Evolutionary conservation across 2,329 filamentous ascomycete species (phyloP).

Genomic region (Rhynchosporium agropyri): DNA sequence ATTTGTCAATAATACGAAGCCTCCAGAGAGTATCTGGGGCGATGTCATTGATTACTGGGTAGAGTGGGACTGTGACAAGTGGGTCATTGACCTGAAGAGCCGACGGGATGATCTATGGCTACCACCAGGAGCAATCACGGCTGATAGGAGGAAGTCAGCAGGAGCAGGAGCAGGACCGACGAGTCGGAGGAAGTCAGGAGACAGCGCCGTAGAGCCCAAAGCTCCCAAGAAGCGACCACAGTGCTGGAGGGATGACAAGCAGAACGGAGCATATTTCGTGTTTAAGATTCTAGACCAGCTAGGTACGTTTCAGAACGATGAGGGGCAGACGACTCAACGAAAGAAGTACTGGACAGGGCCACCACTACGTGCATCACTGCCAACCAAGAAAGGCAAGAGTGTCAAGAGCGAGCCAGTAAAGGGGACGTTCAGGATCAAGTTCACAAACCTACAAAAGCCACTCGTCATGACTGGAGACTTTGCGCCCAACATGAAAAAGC

Average conservation of each 20-base stretch:
- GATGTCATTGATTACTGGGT: conserved; percentile 76
- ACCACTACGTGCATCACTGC: conserved; percentile 17
- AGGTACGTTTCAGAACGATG: conserved; percentile 25
- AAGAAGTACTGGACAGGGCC: conserved; percentile 32
- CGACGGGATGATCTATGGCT: conserved; percentile 41
- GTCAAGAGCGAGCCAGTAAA: conserved; percentile 15
- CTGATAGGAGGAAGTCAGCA: conserved; percentile 24
- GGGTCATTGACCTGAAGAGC: conserved; percentile 62
- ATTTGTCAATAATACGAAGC: conserved; percentile 74
- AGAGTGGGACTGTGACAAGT: conserved; percentile 74
- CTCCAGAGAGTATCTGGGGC: conserved; percentile 71
- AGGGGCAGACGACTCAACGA: conserved; percentile 30
- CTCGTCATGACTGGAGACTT: conserved; percentile 21
- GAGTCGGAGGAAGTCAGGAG: conserved; percentile 24
- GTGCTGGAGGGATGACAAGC: conserved; percentile 37
- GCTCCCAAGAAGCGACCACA: conserved; percentile 29
- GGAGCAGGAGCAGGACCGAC: conserved; percentile 30
- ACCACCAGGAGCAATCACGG: conserved; percentile 33
- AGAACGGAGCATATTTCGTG: conserved; percentile 38
- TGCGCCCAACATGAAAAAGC: conserved; percentile 11
- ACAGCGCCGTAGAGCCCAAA: conserved; percentile 12
- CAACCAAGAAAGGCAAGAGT: no score
- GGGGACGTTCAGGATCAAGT: conserved; percentile 16
- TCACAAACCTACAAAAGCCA: background rate
- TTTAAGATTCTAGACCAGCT: conserved; percentile 40